Percentiles rank a stretch among this genome's conserved stretches.
phyloP scores from a whole-genome alignment of 164 flowering plant genomes.

The Macadamia tetraphylla region DNA sequence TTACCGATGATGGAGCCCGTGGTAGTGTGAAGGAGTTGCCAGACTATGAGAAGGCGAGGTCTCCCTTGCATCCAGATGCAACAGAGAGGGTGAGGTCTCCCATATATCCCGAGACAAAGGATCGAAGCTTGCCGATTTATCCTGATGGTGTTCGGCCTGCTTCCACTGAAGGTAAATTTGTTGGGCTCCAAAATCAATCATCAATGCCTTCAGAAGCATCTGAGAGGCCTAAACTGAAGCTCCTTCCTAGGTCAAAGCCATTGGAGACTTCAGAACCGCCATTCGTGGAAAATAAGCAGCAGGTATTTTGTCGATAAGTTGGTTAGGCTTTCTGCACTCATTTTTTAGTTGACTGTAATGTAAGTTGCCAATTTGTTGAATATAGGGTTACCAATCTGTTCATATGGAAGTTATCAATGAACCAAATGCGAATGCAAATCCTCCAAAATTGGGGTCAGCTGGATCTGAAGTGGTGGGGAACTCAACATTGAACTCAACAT shows the following conservation, averaged over 20 bases:
- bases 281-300: slow-evolving; percentile 44
- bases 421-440: slow-evolving; percentile 22
- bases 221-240: slow-evolving; percentile 76
- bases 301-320: slow-evolving; percentile 33
- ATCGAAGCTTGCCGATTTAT: slow-evolving; percentile 17
- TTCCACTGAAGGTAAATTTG: slow-evolving; percentile 28
- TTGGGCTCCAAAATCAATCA: slow-evolving; percentile 24
- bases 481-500: slow-evolving; percentile 29
- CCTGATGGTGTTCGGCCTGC: slow-evolving; percentile 21
- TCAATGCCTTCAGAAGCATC: slow-evolving; percentile 31
- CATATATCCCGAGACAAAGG: slow-evolving; percentile 22
- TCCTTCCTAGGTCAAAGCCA: slow-evolving; percentile 74
- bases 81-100: slow-evolving; percentile 25
- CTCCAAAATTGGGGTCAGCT: slow-evolving; percentile 33
- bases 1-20: slow-evolving; percentile 22
- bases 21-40: slow-evolving; percentile 32
- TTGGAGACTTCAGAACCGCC: slow-evolving; percentile 43
- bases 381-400: slow-evolving; percentile 24
- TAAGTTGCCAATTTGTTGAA: slow-evolving; percentile 6
- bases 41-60: slow-evolving; percentile 23
- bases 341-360: neutral
- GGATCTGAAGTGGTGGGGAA: slow-evolving; percentile 34
- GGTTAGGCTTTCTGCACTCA: slow-evolving; percentile 1
- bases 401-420: slow-evolving; percentile 29
- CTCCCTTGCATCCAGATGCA: slow-evolving; percentile 19